Evolutionary conservation across 257 asterid species (phyloP), one percentile per base, ranked within the genome.

Genomic region (Nicotiana tabacum): DNA sequence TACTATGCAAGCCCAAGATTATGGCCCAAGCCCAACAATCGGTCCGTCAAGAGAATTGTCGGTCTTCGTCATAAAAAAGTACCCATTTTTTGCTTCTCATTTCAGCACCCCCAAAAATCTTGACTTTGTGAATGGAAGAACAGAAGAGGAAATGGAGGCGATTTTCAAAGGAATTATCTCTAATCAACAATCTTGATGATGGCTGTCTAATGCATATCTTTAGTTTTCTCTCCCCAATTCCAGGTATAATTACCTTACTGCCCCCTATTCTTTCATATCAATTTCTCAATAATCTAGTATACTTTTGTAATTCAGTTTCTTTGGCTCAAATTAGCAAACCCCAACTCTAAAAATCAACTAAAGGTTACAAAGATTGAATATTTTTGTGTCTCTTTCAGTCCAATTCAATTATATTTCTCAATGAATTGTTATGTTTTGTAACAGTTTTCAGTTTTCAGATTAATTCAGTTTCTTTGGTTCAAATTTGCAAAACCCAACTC

Each of bases 201-300:
- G 98, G 99, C 83, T 96, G 99, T 65, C 93, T 96, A 27, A 96
- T 96, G 99, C 97, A 89, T 58, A 93, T 96, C 86, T 92, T 96
- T 86, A 91, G 95, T 89, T 96, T 92, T 92, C 96, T 96, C 78
- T 86, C 93, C 74, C 99, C 99, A 17, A 90, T 94, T 51, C 99
- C 98, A 90, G 99, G 99, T 94, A 86, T 57, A 56, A 30, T 43
- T 46, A 16, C 0, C 29, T 9, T 32, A 29, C 6, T 68, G 9
- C 53, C 53, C 53, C 2, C 51, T 43, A 2, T 76, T 62, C 69
- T 64, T 43, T 79, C 67, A 21, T 32, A 16, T 80, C 29, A 39
- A 72, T 29, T 27, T 27, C 69, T 56, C 8, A 66, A 30, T 64
- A 10, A 57, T 17, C 21, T 60, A 8, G 1, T 72, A 21, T 72